Evolutionary conservation across 164 flowering plant species (phyloP).

Genomic region (Vitis amurensis): DNA sequence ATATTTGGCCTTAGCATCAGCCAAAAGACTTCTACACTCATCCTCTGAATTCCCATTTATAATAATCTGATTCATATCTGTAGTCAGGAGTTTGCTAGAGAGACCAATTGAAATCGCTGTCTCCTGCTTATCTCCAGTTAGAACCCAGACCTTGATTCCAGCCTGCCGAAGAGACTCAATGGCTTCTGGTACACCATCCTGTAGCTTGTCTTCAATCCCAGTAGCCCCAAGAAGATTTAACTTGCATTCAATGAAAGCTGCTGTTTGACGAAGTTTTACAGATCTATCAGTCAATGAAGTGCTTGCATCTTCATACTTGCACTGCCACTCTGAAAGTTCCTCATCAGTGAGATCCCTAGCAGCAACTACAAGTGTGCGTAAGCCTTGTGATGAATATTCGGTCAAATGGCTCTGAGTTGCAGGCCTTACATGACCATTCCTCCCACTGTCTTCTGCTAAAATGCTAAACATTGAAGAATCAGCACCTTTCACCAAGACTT

Average conservation of each 20-base stretch:
- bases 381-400: constrained; percentile 75
- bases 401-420: constrained; percentile 62
- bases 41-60: constrained; percentile 80
- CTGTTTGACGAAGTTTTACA: constrained; percentile 73
- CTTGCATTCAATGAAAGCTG: constrained; percentile 68
- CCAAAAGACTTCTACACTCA: constrained; percentile 70
- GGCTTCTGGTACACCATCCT: constrained; percentile 92
- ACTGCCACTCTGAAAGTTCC: constrained; percentile 80
- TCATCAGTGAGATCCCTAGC: constrained; percentile 64
- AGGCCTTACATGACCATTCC: constrained; percentile 25
- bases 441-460: constrained; percentile 40
- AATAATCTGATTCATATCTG: constrained; percentile 74
- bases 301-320: constrained; percentile 80
- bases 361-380: constrained; percentile 90
- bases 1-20: constrained; percentile 64
- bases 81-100: constrained; percentile 78
- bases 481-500: constrained; percentile 94
- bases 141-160: constrained; percentile 94
- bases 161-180: constrained; percentile 93
- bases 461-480: constrained; percentile 77
- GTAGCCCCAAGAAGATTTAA: constrained; percentile 81
- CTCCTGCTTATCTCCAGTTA: constrained; percentile 96
- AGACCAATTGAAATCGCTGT: constrained; percentile 95
- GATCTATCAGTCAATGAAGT: constrained; percentile 80
- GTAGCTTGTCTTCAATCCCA: constrained; percentile 86